A percentile compares a stretch with the other conserved stretches of the same genome.
These are phyloP conservation scores for Bretschneidera sinensis DNA, from an alignment of 345 rosid genomes.

Conservation along the genomic window DNA sequence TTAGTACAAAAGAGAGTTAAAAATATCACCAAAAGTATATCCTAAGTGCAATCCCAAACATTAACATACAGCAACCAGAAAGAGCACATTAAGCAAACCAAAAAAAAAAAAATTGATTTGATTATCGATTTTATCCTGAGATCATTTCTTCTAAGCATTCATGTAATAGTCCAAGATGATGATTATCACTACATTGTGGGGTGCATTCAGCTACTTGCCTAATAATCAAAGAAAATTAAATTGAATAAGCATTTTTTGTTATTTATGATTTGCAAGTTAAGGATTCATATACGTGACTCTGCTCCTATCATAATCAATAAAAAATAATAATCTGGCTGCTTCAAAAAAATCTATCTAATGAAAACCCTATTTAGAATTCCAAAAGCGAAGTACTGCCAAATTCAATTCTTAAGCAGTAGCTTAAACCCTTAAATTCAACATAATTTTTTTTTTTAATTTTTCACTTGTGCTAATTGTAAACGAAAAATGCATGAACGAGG, in stretches of 20 bases:
- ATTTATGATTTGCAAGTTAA: background rate
- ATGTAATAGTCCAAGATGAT: background rate
- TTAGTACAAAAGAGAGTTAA: constrained; percentile 16
- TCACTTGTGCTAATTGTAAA: background rate
- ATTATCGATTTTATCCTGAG: background rate
- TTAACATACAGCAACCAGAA: constrained; percentile 5
- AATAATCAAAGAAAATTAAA: background rate
- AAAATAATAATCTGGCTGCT: no score
- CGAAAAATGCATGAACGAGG: no score
- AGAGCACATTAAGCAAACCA: background rate
- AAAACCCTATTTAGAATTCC: background rate
- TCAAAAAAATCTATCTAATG: no score
- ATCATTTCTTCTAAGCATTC: no score
- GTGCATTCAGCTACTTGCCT: background rate
- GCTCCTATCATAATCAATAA: background rate
- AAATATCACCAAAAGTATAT: constrained; percentile 7
- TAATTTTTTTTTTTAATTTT: background rate
- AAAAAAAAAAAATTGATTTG: background rate
- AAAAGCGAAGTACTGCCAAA: background rate
- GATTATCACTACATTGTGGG: background rate
- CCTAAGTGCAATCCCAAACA: constrained; percentile 14
- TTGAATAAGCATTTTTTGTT: background rate
- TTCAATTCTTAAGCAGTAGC: background rate
- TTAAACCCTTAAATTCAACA: constrained; percentile 7
- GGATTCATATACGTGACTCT: background rate